Percentiles rank a stretch among this genome's conserved stretches.
phyloP scores from a whole-genome alignment of 1,284 basidiomycete genomes.

The Trametes polyzona region DNA sequence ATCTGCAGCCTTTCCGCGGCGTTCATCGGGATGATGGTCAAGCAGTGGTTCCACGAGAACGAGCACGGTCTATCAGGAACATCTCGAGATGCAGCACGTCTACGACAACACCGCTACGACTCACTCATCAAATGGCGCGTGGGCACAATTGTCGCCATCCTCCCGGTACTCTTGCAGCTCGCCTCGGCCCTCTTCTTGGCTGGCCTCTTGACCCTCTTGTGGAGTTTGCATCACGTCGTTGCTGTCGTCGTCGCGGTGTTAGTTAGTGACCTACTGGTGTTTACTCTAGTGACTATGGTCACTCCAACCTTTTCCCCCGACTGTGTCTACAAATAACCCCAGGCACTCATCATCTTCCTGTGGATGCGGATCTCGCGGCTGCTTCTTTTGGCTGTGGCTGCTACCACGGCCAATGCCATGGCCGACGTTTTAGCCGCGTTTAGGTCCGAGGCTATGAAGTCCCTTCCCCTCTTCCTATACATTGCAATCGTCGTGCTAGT shows the following conservation, averaged over 20 bases:
- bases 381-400: too few species aligned
- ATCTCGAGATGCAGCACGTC: not conserved
- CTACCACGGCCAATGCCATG: too few species aligned
- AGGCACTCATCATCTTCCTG: too few species aligned
- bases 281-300: too few species aligned
- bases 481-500: too few species aligned
- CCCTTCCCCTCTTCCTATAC: too few species aligned
- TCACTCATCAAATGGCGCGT: slow-evolving; percentile 27
- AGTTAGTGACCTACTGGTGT: too few species aligned
- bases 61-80: slow-evolving; percentile 1
- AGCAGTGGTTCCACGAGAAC: slow-evolving; percentile 19
- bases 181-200: not conserved
- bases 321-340: too few species aligned
- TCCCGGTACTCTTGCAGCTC: slow-evolving; percentile 20
- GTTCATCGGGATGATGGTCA: slow-evolving; percentile 13
- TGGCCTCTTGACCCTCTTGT: not conserved
- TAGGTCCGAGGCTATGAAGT: too few species aligned
- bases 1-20: slow-evolving; percentile 12
- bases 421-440: too few species aligned
- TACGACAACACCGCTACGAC: slow-evolving; percentile 28
- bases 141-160: slow-evolving; percentile 18
- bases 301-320: too few species aligned
- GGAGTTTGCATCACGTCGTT: not conserved
- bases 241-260: not conserved
- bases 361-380: too few species aligned